These are phyloP conservation scores for Prunus padus DNA, from an alignment of 306 rosid species.

Conservation along the genomic window DNA sequence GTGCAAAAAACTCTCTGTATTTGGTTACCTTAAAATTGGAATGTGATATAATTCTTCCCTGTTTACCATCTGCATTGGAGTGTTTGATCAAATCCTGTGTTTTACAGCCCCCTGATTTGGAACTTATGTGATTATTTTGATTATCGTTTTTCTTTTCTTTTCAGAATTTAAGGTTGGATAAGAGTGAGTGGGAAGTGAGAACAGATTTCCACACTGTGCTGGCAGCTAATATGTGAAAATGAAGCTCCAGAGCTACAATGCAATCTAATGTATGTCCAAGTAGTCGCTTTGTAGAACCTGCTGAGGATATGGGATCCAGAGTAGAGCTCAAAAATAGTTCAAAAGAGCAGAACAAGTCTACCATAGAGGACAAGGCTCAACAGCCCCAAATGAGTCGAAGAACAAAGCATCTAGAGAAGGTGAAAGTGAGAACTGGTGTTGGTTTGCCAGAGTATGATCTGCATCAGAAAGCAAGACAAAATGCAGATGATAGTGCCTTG, in stretches of 20 bases:
- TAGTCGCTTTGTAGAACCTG: conserved; percentile 36
- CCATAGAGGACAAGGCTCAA: conserved; percentile 35
- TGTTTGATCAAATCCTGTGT: background rate
- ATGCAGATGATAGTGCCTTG: conserved; percentile 23
- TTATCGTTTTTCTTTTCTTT: conserved; percentile 1
- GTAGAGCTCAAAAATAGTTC: conserved; percentile 44
- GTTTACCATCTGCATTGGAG: background rate
- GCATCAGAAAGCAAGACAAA: conserved; percentile 28
- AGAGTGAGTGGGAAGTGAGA: background rate
- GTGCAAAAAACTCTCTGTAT: no score
- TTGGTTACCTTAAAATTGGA: background rate
- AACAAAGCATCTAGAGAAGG: conserved; percentile 31
- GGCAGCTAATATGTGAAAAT: conserved; percentile 18
- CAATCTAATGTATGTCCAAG: conserved; percentile 25
- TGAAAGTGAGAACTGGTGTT: conserved; percentile 34
- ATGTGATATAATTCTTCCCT: background rate
- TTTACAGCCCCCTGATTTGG: background rate
- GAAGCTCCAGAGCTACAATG: conserved; percentile 33
- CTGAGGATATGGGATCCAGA: conserved; percentile 49
- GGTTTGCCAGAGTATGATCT: conserved; percentile 31
- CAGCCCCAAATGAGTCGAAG: conserved; percentile 34
- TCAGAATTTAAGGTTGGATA: background rate
- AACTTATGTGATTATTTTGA: background rate
- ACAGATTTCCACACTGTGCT: conserved; percentile 11
- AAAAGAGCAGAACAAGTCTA: conserved; percentile 39